A percentile compares a stretch with the other conserved stretches of the same genome.
Evolutionary conservation across 2,329 filamentous ascomycete genomes (phyloP).

Genomic region (Fusarium longipes): DNA sequence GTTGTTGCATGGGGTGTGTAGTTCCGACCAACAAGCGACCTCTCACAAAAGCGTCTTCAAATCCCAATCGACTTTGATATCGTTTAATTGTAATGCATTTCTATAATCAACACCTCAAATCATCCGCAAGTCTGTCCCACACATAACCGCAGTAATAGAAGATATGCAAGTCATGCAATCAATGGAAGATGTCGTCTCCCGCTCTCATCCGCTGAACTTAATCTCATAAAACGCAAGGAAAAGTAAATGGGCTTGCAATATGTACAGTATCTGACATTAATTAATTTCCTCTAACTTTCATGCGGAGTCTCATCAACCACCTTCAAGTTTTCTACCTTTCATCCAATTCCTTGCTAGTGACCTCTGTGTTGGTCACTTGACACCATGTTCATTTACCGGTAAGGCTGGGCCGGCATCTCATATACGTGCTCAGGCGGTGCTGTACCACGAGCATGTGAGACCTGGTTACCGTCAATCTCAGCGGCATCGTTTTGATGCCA

Average conservation of each 20-base stretch:
- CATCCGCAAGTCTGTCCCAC: conserved; percentile 18
- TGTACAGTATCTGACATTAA: conserved; percentile 49
- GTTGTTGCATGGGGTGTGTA: background rate
- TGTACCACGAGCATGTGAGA: conserved; percentile 44
- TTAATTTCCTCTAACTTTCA: conserved; percentile 34
- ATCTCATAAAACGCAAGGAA: conserved; percentile 38
- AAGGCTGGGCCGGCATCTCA: conserved; percentile 56
- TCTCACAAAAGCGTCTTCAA: background rate
- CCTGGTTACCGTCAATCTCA: conserved; percentile 54
- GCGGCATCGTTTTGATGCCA: conserved; percentile 53
- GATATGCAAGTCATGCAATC: conserved; percentile 18
- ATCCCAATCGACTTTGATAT: background rate
- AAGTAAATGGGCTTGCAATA: conserved; percentile 43
- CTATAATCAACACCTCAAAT: conserved; percentile 21
- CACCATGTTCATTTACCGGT: conserved; percentile 46
- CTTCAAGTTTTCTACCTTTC: conserved; percentile 24
- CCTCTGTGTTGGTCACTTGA: background rate
- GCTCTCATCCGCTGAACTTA: conserved; percentile 29
- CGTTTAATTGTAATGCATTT: conserved; percentile 1
- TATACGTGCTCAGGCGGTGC: conserved; percentile 53
- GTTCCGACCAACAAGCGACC: background rate
- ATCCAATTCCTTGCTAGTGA: conserved; percentile 10
- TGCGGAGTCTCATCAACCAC: conserved; percentile 29
- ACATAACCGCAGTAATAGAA: conserved; percentile 14
- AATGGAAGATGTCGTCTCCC: conserved; percentile 18